Percentiles rank a stretch among this genome's conserved stretches.
phyloP scores from a whole-genome alignment of 2,329 filamentous ascomycete species.

The Gremmenia infestans region DNA sequence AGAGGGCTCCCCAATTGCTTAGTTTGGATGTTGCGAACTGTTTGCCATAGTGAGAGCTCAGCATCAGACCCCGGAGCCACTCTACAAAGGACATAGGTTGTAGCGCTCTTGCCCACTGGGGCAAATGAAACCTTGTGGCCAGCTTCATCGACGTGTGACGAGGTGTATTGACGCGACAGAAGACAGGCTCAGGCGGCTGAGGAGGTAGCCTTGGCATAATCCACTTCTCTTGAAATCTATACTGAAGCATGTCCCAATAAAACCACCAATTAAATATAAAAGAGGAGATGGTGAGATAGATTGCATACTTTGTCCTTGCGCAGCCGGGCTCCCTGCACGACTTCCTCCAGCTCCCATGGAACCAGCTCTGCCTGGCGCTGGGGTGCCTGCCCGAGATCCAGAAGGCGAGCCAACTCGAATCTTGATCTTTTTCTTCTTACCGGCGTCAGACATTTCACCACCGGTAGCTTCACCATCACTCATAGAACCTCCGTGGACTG shows the following conservation, averaged over 20 bases:
- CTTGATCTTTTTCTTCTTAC: constrained; percentile 56
- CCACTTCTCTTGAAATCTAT: not conserved
- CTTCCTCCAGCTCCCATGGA: constrained; percentile 22
- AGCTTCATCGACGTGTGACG: not conserved
- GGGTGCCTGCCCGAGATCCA: constrained; percentile 59
- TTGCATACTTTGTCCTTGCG: constrained; percentile 15
- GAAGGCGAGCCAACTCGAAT: constrained; percentile 44
- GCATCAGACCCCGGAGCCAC: not conserved
- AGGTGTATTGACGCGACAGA: not conserved
- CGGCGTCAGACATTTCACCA: constrained; percentile 60
- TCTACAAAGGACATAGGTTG: not conserved
- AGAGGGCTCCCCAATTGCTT: not conserved
- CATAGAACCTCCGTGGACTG: constrained; percentile 45
- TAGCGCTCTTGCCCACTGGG: not conserved
- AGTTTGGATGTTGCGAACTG: not conserved
- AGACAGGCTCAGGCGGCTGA: not conserved
- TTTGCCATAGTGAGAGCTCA: not conserved
- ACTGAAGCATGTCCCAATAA: not conserved
- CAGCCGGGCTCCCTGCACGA: constrained; percentile 29
- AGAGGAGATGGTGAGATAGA: not conserved
- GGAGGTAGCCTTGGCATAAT: not conserved
- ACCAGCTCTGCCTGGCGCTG: constrained; percentile 32
- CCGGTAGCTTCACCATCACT: constrained; percentile 71
- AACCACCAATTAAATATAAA: not conserved
- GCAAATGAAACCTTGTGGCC: not conserved